Evolutionary conservation across 352 stramenopile genomes (phyloP).

Genomic region (Phytophthora cajani): DNA sequence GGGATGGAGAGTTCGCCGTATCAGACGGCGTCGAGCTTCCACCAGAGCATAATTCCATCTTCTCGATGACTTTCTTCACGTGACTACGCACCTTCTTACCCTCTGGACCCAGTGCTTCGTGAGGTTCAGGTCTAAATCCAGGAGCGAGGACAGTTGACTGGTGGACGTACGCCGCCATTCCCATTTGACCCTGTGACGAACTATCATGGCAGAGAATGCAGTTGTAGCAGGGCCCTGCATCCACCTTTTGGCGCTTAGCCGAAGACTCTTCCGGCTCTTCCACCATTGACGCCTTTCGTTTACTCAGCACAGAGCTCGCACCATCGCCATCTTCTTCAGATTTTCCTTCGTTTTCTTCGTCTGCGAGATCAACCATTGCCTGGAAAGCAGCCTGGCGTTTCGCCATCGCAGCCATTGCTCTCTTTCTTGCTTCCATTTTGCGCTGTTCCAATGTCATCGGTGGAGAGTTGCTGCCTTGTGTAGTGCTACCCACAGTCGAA

Average conservation of each 20-base stretch:
- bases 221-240: constrained; percentile 57
- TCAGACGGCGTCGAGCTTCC: constrained; percentile 45
- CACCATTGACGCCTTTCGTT: constrained; percentile 49
- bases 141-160: constrained; percentile 86
- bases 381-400: constrained; percentile 86
- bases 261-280: constrained; percentile 38
- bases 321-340: constrained; percentile 32
- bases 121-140: constrained; percentile 75
- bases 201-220: constrained; percentile 90
- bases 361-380: constrained; percentile 77
- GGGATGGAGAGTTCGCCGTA: constrained; percentile 47
- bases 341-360: constrained; percentile 47
- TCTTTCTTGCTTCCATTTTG: constrained; percentile 80
- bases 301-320: constrained; percentile 39
- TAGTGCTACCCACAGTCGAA: constrained; percentile 3
- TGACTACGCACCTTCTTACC: constrained; percentile 65
- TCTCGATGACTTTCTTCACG: constrained; percentile 80
- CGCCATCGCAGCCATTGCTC: constrained; percentile 81
- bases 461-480: constrained; percentile 11
- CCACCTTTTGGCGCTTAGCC: constrained; percentile 59
- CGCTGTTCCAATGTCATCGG: constrained; percentile 73
- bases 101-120: constrained; percentile 57
- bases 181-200: constrained; percentile 83
- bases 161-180: constrained; percentile 84
- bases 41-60: constrained; percentile 87